Evolutionary conservation across 169 alveolate genomes (phyloP).

Genomic region (Eimeria zaria): DNA sequence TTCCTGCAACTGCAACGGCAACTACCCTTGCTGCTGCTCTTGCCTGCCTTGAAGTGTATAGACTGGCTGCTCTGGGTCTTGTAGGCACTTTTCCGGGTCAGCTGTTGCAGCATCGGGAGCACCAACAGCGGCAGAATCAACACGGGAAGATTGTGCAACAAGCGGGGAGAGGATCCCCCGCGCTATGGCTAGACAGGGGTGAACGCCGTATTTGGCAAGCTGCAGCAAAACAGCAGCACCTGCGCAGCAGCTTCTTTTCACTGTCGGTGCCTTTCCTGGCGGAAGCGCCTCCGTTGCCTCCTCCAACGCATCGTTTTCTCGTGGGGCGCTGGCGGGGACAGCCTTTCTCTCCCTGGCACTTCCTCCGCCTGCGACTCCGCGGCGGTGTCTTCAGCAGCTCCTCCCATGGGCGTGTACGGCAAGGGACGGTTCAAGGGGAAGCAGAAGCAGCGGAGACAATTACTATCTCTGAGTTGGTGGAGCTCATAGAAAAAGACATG

Average conservation of each 20-base stretch:
- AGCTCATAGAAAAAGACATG: slow-evolving; percentile 32
- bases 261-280: slow-evolving; percentile 74
- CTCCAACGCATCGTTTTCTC: slow-evolving; percentile 45
- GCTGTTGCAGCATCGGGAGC: background rate
- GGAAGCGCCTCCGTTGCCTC: slow-evolving; percentile 79
- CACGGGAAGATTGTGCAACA: background rate
- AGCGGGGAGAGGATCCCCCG: background rate
- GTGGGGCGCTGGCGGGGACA: slow-evolving; percentile 54
- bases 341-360: slow-evolving; percentile 80
- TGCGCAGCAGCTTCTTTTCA: slow-evolving; percentile 76
- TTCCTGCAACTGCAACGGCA: slow-evolving; percentile 85
- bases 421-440: slow-evolving; percentile 55
- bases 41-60: slow-evolving; percentile 80
- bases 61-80: slow-evolving; percentile 54
- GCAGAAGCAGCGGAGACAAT: slow-evolving; percentile 54
- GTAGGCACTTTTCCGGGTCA: background rate
- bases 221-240: slow-evolving; percentile 7
- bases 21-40: slow-evolving; percentile 84
- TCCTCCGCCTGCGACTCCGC: slow-evolving; percentile 45
- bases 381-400: background rate
- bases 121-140: slow-evolving; percentile 42
- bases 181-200: slow-evolving; percentile 63
- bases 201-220: slow-evolving; percentile 9
- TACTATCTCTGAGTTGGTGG: slow-evolving; percentile 43
- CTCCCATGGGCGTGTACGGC: background rate